Base-by-base conservation (phyloP, 2,329 filamentous ascomycete genomes). In the Bipolaris oryzae region DNA sequence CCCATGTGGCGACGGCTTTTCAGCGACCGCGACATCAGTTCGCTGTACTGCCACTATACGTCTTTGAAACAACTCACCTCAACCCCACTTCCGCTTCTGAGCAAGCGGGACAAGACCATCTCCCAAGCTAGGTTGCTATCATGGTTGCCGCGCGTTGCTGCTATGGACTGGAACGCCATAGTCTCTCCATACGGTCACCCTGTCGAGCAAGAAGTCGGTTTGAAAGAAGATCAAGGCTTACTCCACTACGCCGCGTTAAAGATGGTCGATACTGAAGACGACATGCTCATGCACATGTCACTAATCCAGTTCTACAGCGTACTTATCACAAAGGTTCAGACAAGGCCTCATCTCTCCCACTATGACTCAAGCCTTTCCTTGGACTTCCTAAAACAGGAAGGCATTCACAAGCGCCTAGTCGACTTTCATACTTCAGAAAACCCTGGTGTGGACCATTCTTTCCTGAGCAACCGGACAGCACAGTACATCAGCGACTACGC, bases 1-100 rank as follows among this genome's bases (percentile, higher is more conserved):
- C 72, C 86, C 1, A 77, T 89, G 66, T 88, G 85, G 86, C 82
- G 85, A 66, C 81, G 86, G 16, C 63, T 88, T 0, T 88, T 89
- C 64, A 79, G 80, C 2, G 86, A 88, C 60, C 81, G 78, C 55
- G 80, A 87, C 64, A 80, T 88, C 6, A 87, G 87, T 62, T 77
- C 76, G 1, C 74, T 81, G 7, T 76, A 88, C 31, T 88, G 85
- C 72, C 79, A 81, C 28, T 77, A 82, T 49, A 86, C 82, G 65
- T 83, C 80, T 58, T 72, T 82, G 39, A 73, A 74, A 42, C 46
- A 63, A n/a, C 58, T 74, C 15, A 72, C 73, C n/a, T 61, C 73
- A 28, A 66, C 66, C 3, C 63, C 78, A 15, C 50, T 64, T 7
- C 70, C 71, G 5, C 25, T 70, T 64, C 67, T 83, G 15, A 80